Conservation (phyloP, 2,329 filamentous ascomycete species). For the Diaporthe vexans region DNA sequence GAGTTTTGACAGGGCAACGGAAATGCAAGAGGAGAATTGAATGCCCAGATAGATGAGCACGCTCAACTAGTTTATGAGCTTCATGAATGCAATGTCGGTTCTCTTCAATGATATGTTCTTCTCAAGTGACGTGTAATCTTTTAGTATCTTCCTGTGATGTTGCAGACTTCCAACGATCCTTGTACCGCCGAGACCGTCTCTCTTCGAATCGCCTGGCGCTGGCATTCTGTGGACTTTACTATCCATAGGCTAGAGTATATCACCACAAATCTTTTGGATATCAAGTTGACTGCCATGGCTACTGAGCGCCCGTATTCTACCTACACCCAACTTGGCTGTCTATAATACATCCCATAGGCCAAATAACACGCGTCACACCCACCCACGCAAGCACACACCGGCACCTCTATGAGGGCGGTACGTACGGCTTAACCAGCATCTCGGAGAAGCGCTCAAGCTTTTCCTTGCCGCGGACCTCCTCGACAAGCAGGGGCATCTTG, state of each 20-base stretch:
- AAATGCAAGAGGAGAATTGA: constrained; percentile 10
- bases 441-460: constrained; percentile 91
- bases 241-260: not conserved
- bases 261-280: not conserved
- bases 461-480: constrained; percentile 96
- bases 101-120: not conserved
- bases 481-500: constrained; percentile 95
- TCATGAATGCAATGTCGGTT: constrained; percentile 33
- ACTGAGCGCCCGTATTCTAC: not conserved
- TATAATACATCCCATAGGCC: constrained; percentile 7
- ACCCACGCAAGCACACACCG: not conserved
- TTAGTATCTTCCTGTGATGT: not conserved
- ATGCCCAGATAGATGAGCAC: constrained; percentile 11
- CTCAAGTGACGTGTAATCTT: constrained; percentile 10
- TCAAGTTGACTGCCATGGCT: constrained; percentile 1
- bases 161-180: not conserved
- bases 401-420: constrained; percentile 66
- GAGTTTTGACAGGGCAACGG: not conserved
- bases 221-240: not conserved
- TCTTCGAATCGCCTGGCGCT: too few species aligned
- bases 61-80: constrained; percentile 7
- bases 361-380: not conserved
- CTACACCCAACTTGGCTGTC: not conserved
- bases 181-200: not conserved
- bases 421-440: constrained; percentile 83